These are phyloP conservation scores for Lavandula angustifolia DNA, from an alignment of 257 asterid species.

Conservation along the genomic window DNA sequence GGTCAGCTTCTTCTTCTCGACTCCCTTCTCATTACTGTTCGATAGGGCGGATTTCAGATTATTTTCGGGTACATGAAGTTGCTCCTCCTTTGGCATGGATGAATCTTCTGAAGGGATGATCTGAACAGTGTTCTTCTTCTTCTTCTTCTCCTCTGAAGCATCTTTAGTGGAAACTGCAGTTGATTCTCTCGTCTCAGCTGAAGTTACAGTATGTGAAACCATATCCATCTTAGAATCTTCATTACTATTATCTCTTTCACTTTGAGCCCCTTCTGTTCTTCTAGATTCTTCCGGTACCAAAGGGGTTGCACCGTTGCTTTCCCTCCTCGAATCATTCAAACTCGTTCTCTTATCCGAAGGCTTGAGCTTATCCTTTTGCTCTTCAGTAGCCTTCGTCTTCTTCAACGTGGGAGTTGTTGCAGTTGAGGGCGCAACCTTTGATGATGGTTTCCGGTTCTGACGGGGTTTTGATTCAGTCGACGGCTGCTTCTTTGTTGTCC, in stretches of 20 bases:
- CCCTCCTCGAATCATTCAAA: conserved; percentile 29
- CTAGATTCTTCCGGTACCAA: conserved; percentile 26
- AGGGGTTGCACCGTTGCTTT: conserved; percentile 4
- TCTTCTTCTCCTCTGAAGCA: conserved; percentile 32
- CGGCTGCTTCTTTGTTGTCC: conserved; percentile 40
- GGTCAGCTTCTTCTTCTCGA: conserved; percentile 38
- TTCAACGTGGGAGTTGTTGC: conserved; percentile 24
- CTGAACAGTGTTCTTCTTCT: conserved; percentile 26
- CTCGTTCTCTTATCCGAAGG: conserved; percentile 36
- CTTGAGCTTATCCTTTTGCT: conserved; percentile 33
- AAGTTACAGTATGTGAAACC: conserved; percentile 43
- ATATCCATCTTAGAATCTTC: conserved; percentile 42
- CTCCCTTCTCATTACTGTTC: conserved; percentile 25
- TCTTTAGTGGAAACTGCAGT: conserved; percentile 25
- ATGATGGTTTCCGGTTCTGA: conserved; percentile 41
- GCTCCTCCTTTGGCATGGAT: conserved; percentile 28
- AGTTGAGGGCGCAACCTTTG: conserved; percentile 31
- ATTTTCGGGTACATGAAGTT: conserved; percentile 10
- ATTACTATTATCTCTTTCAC: background rate
- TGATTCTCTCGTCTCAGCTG: conserved; percentile 43
- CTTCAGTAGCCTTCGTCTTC: conserved; percentile 40
- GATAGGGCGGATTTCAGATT: conserved; percentile 27
- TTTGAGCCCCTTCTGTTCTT: conserved; percentile 29
- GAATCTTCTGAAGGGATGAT: conserved; percentile 24
- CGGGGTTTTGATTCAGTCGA: conserved; percentile 43